These are phyloP conservation scores for Sindora glabra DNA, from an alignment of 306 rosid species.

Conservation along the genomic window DNA sequence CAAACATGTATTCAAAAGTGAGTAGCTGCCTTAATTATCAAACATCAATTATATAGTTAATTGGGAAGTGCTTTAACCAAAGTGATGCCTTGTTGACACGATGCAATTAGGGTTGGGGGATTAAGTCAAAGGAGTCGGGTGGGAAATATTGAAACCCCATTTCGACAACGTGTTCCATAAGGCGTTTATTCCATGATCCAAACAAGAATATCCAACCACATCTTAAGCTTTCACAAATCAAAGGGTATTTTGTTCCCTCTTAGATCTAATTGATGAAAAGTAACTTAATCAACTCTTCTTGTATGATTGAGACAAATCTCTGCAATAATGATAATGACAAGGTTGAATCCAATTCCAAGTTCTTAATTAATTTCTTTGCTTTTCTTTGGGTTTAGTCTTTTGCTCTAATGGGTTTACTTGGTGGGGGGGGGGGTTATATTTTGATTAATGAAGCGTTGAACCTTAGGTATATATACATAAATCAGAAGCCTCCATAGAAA, in stretches of 20 bases:
- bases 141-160: constrained; percentile 8
- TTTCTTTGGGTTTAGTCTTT: constrained; percentile 17
- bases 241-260: background rate
- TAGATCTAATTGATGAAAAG: too few relatives aligned
- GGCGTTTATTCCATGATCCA: constrained; percentile 11
- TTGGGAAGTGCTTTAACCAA: constrained; percentile 17
- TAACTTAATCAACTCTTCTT: too few relatives aligned
- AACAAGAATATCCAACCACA: constrained; percentile 14
- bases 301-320: constrained; percentile 10
- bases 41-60: constrained; percentile 14
- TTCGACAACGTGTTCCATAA: constrained; percentile 14
- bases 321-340: constrained; percentile 1
- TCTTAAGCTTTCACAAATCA: constrained; percentile 1
- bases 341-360: background rate
- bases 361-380: background rate
- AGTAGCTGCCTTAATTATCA: constrained; percentile 21
- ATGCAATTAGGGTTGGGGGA: constrained; percentile 3
- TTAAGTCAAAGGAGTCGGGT: constrained; percentile 25
- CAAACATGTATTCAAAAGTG: constrained; percentile 15
- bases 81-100: constrained; percentile 20
- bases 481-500: constrained; percentile 8
- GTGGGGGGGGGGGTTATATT: background rate
- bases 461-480: constrained; percentile 3
- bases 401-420: background rate
- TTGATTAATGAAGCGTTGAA: background rate